Evolutionary conservation across 2,329 filamentous ascomycete genomes (phyloP), one percentile per base, ranked within the genome.

Genomic region (Podosphaera aphanis): DNA sequence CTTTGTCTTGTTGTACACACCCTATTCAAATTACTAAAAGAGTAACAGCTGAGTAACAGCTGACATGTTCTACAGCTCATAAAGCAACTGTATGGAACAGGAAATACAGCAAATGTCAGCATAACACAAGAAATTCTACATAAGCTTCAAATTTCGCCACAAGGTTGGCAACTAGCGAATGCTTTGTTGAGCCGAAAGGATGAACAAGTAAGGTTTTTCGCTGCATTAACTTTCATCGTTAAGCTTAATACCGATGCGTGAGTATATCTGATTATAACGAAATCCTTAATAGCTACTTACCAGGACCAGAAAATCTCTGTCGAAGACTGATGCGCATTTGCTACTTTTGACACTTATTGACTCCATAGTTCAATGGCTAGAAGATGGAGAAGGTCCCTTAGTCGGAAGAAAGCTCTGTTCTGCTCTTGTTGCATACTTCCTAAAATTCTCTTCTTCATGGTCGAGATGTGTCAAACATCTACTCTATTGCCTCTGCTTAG

Each of bases 191-290:
- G 66, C 44, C 75, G 74, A 49, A 64, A 71, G 19, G 76, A 83
- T 52, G 72, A 80, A 49, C 79, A 86, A 55, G 74, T 90, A 53
- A 79, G 81, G 51, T 95, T 95, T 63, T 93, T 93, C 59, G 90
- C 84, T 13, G 88, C 86, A 25, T 69, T 94, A 48, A 95, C 88
- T 0, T 79, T 94, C 52, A 92, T 84, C 44, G 76, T 95, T 55
- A 98, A 95, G 63, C 73, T 95, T 48, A 94, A 95, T 59, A 79
- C 78, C n/a, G 83, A 90, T 58, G 83, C 77, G 79, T 81, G 64
- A 51, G 66, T 56, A 18, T 13, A 15, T 10, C 4, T 18, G 16
- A 6, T 19, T 20, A 15, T 21, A 2, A 21, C 13, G 16, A 1
- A 36, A 10, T 23, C 37, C 23, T 15, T 42, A 13, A 42, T 10